phyloP scores from a whole-genome alignment of 805 yeast genomes.

The Kluyveromyces wickerhamii region DNA sequence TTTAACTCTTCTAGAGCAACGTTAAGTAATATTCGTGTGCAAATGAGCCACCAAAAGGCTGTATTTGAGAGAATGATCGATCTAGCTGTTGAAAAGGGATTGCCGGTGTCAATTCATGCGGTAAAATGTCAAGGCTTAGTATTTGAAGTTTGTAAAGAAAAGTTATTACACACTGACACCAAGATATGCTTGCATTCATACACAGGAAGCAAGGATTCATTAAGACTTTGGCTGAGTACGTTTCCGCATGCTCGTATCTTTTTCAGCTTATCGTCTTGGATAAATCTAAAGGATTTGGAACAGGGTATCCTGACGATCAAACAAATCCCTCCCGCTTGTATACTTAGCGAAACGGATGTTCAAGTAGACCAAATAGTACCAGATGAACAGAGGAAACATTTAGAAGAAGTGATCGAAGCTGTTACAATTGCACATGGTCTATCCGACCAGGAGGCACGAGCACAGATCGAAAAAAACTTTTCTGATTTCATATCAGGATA shows the following conservation, averaged over 20 bases:
- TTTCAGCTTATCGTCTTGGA: slow-evolving; percentile 26
- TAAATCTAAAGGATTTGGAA: slow-evolving; percentile 24
- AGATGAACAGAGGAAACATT: slow-evolving; percentile 9
- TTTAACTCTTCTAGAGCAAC: slow-evolving; percentile 17
- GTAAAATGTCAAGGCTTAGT: slow-evolving; percentile 70
- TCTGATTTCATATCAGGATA: slow-evolving; percentile 11
- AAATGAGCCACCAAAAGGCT: slow-evolving; percentile 54
- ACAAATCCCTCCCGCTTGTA: slow-evolving; percentile 29
- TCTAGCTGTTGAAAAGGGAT: slow-evolving; percentile 41
- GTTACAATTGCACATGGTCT: slow-evolving; percentile 8
- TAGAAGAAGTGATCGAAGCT: slow-evolving; percentile 11
- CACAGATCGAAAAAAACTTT: slow-evolving; percentile 14
- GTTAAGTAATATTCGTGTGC: slow-evolving; percentile 44
- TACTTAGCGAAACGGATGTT: slow-evolving; percentile 50
- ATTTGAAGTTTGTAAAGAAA: slow-evolving; percentile 31
- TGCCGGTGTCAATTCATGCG: slow-evolving; percentile 72
- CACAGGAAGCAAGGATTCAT: slow-evolving; percentile 73
- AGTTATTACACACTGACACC: slow-evolving; percentile 19
- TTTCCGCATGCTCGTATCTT: slow-evolving; percentile 19
- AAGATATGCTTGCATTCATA: slow-evolving; percentile 72
- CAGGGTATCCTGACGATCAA: slow-evolving; percentile 25
- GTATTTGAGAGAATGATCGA: slow-evolving; percentile 45
- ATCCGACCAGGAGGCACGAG: slow-evolving; percentile 6
- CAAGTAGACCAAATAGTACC: slow-evolving; percentile 14
- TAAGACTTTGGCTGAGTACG: slow-evolving; percentile 35